phyloP scores from a whole-genome alignment of 371 early-diverging fungal genomes.

The Mortierella sp. region DNA sequence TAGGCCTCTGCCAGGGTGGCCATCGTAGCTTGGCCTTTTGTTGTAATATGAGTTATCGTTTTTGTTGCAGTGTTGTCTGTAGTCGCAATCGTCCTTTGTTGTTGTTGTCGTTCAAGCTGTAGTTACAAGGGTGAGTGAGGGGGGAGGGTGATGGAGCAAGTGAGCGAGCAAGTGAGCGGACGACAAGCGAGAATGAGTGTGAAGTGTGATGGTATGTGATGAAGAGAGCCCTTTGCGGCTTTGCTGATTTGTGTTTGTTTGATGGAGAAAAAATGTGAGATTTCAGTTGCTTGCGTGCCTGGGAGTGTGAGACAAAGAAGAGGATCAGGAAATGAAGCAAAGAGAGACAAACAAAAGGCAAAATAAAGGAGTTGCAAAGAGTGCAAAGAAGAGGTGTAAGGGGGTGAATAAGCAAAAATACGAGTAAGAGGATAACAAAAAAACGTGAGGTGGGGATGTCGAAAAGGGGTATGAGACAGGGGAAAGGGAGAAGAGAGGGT shows the following conservation, averaged over 20 bases:
- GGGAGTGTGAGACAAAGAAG: too few species aligned
- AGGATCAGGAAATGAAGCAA: too few species aligned
- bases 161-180: neutral
- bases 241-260: neutral
- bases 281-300: too few species aligned
- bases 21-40: conserved; percentile 5
- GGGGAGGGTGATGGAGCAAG: neutral
- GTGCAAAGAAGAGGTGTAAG: neutral
- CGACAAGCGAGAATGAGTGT: neutral
- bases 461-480: neutral
- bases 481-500: neutral
- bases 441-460: neutral
- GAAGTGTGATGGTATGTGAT: neutral
- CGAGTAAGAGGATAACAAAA: too few species aligned
- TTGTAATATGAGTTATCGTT: neutral
- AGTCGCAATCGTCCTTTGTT: too few species aligned
- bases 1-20: conserved; percentile 8
- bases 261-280: too few species aligned
- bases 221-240: neutral
- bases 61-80: neutral
- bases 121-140: too few species aligned
- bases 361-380: neutral
- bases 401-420: neutral
- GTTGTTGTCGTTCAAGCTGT: neutral
- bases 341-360: neutral